phyloP scores from a whole-genome alignment of 169 alveolate genomes.

The Blepharisma undulans region DNA sequence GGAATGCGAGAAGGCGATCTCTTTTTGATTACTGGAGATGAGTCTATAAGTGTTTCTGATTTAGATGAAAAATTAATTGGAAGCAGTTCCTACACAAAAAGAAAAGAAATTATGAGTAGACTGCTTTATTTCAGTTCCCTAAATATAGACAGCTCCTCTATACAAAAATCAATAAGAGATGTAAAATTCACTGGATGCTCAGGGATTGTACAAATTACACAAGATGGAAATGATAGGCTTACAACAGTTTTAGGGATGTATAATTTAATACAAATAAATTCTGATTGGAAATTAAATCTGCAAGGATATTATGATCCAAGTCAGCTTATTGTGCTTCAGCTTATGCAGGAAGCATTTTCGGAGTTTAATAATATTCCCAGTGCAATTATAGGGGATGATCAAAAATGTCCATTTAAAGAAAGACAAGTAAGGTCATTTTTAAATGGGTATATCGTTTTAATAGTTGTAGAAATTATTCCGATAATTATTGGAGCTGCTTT shows the following conservation, averaged over 20 bases:
- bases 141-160: neutral
- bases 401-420: neutral
- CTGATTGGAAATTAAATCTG: neutral
- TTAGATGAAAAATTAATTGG: neutral
- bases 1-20: neutral
- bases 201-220: neutral
- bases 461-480: neutral
- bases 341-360: neutral
- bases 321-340: neutral
- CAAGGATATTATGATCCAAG: neutral
- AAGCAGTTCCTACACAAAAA: neutral
- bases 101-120: neutral
- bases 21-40: neutral
- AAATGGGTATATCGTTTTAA: neutral
- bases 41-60: neutral
- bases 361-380: neutral
- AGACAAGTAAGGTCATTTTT: neutral
- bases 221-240: neutral
- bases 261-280: too few species aligned
- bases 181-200: neutral
- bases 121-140: neutral
- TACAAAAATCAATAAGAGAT: neutral
- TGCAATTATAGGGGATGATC: neutral
- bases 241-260: neutral
- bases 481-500: neutral